Percentiles rank a stretch among this genome's conserved stretches.
Conservation (phyloP, 495 filamentous ascomycete species). For the Bombardia bombarda region DNA sequence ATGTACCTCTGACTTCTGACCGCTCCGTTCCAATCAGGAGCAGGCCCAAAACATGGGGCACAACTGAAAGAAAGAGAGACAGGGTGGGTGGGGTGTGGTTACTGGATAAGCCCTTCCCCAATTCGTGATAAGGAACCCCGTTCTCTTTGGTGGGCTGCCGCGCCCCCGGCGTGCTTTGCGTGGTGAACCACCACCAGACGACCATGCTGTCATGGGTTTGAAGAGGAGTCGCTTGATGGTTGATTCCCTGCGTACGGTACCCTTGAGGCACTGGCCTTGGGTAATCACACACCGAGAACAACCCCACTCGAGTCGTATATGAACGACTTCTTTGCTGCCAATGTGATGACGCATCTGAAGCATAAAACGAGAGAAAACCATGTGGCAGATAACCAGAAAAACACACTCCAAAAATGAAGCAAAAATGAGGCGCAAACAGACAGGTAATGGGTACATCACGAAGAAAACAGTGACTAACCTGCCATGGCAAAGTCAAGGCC, state of each 20-base stretch:
- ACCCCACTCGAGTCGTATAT: too few relatives aligned
- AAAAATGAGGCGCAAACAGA: not conserved
- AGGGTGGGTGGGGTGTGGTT: slow-evolving; percentile 14
- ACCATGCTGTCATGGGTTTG: not conserved
- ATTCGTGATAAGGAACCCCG: slow-evolving; percentile 19
- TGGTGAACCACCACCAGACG: slow-evolving; percentile 2
- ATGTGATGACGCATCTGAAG: too few relatives aligned
- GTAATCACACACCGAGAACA: too few relatives aligned
- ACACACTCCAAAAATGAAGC: not conserved
- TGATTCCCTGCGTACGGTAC: too few relatives aligned
- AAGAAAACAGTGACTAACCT: slow-evolving; percentile 15
- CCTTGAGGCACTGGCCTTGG: too few relatives aligned
- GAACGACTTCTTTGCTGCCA: too few relatives aligned
- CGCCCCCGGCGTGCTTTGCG: not conserved
- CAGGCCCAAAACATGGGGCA: slow-evolving; percentile 12
- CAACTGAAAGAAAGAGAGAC: slow-evolving; percentile 2
- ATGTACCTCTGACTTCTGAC: slow-evolving; percentile 9
- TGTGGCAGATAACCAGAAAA: too few relatives aligned
- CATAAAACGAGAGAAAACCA: too few relatives aligned
- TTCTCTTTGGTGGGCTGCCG: slow-evolving; percentile 12
- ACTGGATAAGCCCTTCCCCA: slow-evolving; percentile 5
- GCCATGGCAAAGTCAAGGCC: slow-evolving; percentile 16
- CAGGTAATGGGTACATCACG: too few relatives aligned
- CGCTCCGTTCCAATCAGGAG: slow-evolving; percentile 19
- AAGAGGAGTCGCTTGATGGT: too few relatives aligned